A percentile compares a stretch with the other conserved stretches of the same genome.
phyloP scores from a whole-genome alignment of 768 basidiomycete genomes.

The Strobilomyces echinocephalus region DNA sequence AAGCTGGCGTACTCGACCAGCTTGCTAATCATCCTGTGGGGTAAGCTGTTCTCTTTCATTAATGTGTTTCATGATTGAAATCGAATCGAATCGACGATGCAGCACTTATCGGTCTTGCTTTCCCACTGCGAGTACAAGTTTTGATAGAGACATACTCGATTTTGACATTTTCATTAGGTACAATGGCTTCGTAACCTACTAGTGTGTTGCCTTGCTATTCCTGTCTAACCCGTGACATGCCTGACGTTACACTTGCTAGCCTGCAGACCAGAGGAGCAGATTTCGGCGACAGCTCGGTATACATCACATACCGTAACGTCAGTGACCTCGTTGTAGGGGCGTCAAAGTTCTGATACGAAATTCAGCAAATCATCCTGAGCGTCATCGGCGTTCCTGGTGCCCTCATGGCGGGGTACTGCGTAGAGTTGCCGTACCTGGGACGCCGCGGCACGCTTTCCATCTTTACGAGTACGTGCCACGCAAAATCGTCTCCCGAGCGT shows the following conservation, averaged over 20 bases:
- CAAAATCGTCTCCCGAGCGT: neutral
- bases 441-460: conserved; percentile 50
- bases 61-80: neutral
- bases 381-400: conserved; percentile 57
- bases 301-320: conserved; percentile 73
- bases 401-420: conserved; percentile 48
- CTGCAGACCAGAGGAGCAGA: conserved; percentile 61
- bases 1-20: conserved; percentile 49
- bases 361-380: conserved; percentile 51
- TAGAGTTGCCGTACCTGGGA: conserved; percentile 48
- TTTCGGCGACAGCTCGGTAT: conserved; percentile 64
- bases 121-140: conserved; percentile 48
- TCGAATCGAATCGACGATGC: neutral
- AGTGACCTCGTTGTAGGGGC: neutral
- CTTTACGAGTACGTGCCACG: conserved; percentile 38
- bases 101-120: conserved; percentile 76
- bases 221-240: neutral
- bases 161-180: conserved; percentile 31
- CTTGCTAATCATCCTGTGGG: conserved; percentile 51
- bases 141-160: neutral
- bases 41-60: conserved; percentile 23
- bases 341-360: conserved; percentile 5
- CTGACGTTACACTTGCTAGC: conserved; percentile 30
- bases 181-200: conserved; percentile 51
- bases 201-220: conserved; percentile 27